Evolutionary conservation across 768 basidiomycete species (phyloP), one percentile per base, ranked within the genome.

Genomic region (Mycena sanguinolenta): DNA sequence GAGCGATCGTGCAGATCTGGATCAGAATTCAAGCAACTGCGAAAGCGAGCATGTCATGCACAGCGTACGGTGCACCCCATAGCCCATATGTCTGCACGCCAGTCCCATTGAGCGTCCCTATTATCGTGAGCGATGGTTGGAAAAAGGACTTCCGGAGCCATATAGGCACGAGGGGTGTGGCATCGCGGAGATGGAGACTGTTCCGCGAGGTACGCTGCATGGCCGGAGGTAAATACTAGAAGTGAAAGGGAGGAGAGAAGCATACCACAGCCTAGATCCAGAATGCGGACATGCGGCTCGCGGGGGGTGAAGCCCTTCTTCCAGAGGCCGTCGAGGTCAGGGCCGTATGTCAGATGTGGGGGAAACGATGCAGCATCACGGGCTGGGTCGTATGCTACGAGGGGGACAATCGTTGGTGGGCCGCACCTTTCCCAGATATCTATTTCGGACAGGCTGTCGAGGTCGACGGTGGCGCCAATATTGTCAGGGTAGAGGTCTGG

Each of bases 361-460:
- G 62, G 62, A 25, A 53, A 63, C 27, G 62, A 63, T 9, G 62
- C 38, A 17, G 17, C 25, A 63, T 63, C 62, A 36, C 17, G 25
- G 6, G 50, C 62, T 25, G 52, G 50, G 32, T 49, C 46, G 36
- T 7, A 21, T 17, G 50, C 19, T 21, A 49, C 36, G 30, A 39
- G 52, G 0, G 50, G 16, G 25, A n/a, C 2, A 14, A 54, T 28
- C 3, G 25, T 42, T 36, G 60, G 60, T 32, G 32, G 44, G 32
- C 28, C 44, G 46, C 28, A 14, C 46, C 0, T 25, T 1, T n/a
- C 12, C 60, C 44, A 50, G 30, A 61, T 14, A 5, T 61, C 30
- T 6, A 49, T 4, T n/a, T 61, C 44, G 30, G 60, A 61, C 21
- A 61, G 36, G 16, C 30, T 61, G 46, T 61, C 44, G 14, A 53